These are phyloP conservation scores for Asparagopsis taxiformis DNA, from an alignment of 31 red algal genomes.

Conservation along the genomic window DNA sequence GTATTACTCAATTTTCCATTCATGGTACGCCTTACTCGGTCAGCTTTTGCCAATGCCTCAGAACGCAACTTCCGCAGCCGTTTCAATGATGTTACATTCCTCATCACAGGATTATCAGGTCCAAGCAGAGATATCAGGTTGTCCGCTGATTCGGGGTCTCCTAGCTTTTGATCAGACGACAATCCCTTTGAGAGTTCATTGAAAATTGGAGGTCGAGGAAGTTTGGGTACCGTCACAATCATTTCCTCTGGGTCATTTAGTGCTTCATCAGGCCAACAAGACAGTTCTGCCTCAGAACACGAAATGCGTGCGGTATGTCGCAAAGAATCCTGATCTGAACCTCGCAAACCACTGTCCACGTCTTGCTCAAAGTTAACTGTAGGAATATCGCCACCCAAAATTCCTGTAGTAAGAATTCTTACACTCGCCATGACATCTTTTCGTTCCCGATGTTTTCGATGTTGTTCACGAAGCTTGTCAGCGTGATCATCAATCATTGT, in stretches of 20 bases:
- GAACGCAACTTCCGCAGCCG: background rate
- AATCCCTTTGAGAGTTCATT: background rate
- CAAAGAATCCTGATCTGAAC: background rate
- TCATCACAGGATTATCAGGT: constrained; percentile 6
- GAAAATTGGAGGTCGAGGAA: constrained; percentile 1
- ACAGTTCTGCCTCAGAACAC: background rate
- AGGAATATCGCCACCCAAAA: constrained; percentile 3
- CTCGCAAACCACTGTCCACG: background rate
- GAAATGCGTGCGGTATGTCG: background rate
- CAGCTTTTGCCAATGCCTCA: background rate
- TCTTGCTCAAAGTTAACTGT: no score
- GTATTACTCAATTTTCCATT: no score
- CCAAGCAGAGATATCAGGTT: constrained; percentile 2
- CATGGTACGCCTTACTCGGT: background rate
- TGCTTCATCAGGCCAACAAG: background rate
- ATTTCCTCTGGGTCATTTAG: background rate
- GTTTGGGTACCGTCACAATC: background rate
- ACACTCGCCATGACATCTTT: background rate
- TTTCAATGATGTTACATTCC: background rate
- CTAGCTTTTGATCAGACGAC: background rate
- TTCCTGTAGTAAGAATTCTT: constrained; percentile 4
- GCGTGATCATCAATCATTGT: constrained; percentile 11
- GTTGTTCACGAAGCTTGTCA: constrained; percentile 1
- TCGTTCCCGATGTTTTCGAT: background rate
- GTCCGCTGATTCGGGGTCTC: background rate